phyloP scores from a whole-genome alignment of 176 grass and related monocot genomes.

The Elaeis guineensis region DNA sequence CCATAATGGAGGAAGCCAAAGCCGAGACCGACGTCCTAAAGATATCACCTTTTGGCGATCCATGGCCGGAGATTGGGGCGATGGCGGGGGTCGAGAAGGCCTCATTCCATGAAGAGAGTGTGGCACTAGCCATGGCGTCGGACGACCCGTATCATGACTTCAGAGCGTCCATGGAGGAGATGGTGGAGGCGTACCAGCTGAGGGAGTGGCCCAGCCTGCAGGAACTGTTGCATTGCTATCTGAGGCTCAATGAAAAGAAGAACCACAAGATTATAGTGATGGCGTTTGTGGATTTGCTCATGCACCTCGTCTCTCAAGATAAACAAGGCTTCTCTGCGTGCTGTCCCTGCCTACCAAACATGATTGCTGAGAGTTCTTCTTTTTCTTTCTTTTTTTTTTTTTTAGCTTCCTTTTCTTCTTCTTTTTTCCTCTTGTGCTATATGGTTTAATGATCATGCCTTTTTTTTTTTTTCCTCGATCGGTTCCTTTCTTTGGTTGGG shows the following conservation, averaged over 20 bases:
- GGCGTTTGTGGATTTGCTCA: conserved; percentile 20
- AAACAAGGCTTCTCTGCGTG: not conserved
- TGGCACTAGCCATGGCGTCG: not conserved
- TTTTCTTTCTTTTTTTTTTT: too few relatives aligned
- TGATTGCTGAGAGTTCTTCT: too few relatives aligned
- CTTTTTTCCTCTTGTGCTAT: too few relatives aligned
- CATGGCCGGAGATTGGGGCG: too few relatives aligned
- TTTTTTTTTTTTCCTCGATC: too few relatives aligned
- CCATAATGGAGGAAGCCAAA: conserved; percentile 16
- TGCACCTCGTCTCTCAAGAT: conserved; percentile 6
- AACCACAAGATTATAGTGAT: conserved; percentile 23
- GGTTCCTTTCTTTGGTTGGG: too few relatives aligned
- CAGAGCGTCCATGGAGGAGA: conserved; percentile 25
- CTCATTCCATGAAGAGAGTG: conserved; percentile 4
- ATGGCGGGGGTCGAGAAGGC: too few relatives aligned
- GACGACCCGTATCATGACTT: conserved; percentile 22
- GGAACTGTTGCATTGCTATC: conserved; percentile 19
- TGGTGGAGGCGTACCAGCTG: conserved; percentile 21
- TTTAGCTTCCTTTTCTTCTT: too few relatives aligned
- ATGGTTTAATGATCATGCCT: too few relatives aligned
- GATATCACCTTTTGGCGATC: too few relatives aligned
- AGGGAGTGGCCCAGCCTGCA: conserved; percentile 10
- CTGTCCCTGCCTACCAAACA: too few relatives aligned
- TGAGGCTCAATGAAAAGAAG: conserved; percentile 17
- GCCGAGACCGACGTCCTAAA: not conserved